Percentiles rank a stretch among this genome's conserved stretches.
These are phyloP conservation scores for Tilletia horrida DNA, from an alignment of 1,284 basidiomycete genomes.

Conservation along the genomic window DNA sequence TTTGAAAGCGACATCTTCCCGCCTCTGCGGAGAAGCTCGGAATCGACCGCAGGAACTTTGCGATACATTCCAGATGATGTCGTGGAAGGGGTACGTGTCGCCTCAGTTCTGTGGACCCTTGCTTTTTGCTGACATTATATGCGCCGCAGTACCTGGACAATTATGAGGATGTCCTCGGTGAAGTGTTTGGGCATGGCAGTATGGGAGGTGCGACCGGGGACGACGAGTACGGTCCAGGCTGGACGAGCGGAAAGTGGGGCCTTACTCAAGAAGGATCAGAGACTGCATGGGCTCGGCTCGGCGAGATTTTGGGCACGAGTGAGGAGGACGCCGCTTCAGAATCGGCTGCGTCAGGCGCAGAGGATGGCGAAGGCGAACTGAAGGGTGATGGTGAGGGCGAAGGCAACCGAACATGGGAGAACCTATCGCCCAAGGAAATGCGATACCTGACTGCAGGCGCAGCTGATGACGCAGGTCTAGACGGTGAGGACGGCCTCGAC, in stretches of 20 bases:
- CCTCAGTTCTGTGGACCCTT: not conserved
- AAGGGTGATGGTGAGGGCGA: slow-evolving; percentile 25
- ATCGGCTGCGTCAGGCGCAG: slow-evolving; percentile 22
- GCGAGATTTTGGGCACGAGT: slow-evolving; percentile 44
- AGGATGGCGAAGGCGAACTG: slow-evolving; percentile 13
- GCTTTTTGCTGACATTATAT: not conserved
- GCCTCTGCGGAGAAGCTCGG: slow-evolving; percentile 52
- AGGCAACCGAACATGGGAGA: slow-evolving; percentile 50
- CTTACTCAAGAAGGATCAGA: slow-evolving; percentile 38
- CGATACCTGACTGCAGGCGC: slow-evolving; percentile 33
- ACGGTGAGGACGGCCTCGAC: not conserved
- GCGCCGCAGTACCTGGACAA: slow-evolving; percentile 58
- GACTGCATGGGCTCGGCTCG: slow-evolving; percentile 46
- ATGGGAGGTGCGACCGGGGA: slow-evolving; percentile 16
- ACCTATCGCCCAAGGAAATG: slow-evolving; percentile 51
- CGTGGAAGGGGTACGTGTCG: slow-evolving; percentile 54
- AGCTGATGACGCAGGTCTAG: slow-evolving; percentile 1
- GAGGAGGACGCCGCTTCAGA: slow-evolving; percentile 17
- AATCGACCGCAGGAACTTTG: slow-evolving; percentile 50
- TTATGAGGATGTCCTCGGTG: slow-evolving; percentile 60
- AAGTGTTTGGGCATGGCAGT: slow-evolving; percentile 56
- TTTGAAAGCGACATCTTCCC: slow-evolving; percentile 60
- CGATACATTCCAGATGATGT: slow-evolving; percentile 60
- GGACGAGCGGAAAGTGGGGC: slow-evolving; percentile 45
- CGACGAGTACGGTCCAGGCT: slow-evolving; percentile 25